These are phyloP conservation scores for Orbilia ellipsospora DNA, from an alignment of 2,329 filamentous ascomycete species.

Conservation along the genomic window DNA sequence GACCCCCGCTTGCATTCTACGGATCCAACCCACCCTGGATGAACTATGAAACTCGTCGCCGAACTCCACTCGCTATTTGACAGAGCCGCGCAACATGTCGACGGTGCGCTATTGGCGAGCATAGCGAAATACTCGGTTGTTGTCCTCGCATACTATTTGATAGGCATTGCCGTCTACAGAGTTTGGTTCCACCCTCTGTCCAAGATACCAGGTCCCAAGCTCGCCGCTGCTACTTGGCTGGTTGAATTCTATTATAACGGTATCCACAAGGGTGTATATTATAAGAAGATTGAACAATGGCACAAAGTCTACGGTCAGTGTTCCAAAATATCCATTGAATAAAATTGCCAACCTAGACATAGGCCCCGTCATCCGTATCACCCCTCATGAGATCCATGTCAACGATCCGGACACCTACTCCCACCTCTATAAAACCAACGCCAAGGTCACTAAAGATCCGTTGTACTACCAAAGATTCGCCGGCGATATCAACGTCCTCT, in stretches of 20 bases:
- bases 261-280: constrained; percentile 22
- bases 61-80: constrained; percentile 16
- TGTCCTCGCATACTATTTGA: constrained; percentile 6
- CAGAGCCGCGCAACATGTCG: not conserved
- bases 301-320: constrained; percentile 25
- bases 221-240: constrained; percentile 56
- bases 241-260: constrained; percentile 36
- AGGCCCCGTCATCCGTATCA: constrained; percentile 33
- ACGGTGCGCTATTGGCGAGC: not conserved
- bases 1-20: too few species aligned
- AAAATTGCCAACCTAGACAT: not conserved
- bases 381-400: constrained; percentile 30
- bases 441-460: constrained; percentile 27
- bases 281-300: constrained; percentile 36
- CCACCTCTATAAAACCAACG: constrained; percentile 31
- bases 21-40: not conserved
- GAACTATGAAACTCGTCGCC: constrained; percentile 17
- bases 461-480: constrained; percentile 38
- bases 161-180: constrained; percentile 55
- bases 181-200: constrained; percentile 60
- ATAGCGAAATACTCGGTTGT: not conserved
- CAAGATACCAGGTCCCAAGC: constrained; percentile 59
- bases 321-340: not conserved
- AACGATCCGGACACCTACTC: constrained; percentile 32
- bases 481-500: constrained; percentile 30